Evolutionary conservation across 768 basidiomycete genomes (phyloP).

Genomic region (Termitomyces sp.): DNA sequence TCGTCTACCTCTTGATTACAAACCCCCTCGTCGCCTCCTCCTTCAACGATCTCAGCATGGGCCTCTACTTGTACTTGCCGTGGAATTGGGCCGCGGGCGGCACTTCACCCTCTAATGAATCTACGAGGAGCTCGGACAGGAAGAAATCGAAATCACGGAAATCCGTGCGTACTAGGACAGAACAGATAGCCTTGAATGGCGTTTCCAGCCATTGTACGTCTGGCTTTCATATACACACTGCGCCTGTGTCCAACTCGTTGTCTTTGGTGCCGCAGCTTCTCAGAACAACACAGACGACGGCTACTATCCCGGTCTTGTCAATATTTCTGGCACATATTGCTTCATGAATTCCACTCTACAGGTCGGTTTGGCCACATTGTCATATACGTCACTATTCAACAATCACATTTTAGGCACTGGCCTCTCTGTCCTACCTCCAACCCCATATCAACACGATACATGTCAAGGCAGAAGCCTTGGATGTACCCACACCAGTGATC

Average conservation of each 20-base stretch:
- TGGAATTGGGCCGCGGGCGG: constrained; percentile 58
- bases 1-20: constrained; percentile 42
- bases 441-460: constrained; percentile 77
- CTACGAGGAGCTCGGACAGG: constrained; percentile 27
- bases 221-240: not conserved
- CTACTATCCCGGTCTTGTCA: constrained; percentile 89
- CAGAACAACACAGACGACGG: constrained; percentile 31
- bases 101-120: constrained; percentile 12
- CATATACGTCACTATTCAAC: constrained; percentile 4
- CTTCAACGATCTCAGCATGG: constrained; percentile 39
- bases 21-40: constrained; percentile 24
- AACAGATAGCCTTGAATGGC: constrained; percentile 50
- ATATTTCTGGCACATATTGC: constrained; percentile 94
- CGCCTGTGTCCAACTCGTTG: not conserved
- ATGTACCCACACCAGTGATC: constrained; percentile 83
- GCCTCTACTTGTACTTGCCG: constrained; percentile 55
- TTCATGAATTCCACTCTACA: constrained; percentile 98
- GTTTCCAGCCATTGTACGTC: constrained; percentile 25
- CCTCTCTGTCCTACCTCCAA: constrained; percentile 80
- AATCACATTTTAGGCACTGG: constrained; percentile 61
- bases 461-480: constrained; percentile 70
- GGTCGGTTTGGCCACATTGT: constrained; percentile 34
- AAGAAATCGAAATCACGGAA: constrained; percentile 52
- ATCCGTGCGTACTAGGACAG: constrained; percentile 47
- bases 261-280: not conserved